Conservation (phyloP, 169 alveolate genomes). For the Plasmodium ovale region DNA sequence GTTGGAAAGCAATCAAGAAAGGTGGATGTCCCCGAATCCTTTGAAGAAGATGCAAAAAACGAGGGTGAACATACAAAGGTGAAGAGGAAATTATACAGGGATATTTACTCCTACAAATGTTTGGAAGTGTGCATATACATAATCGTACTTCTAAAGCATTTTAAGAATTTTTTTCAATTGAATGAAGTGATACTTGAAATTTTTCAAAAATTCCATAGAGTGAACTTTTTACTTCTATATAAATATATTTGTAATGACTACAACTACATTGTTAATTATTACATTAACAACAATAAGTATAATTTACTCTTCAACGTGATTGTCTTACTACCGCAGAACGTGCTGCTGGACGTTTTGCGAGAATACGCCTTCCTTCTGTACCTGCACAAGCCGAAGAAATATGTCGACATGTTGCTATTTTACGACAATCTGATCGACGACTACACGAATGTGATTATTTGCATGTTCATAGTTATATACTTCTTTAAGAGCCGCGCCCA, state of each 20-base stretch:
- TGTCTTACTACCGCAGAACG: constrained; percentile 59
- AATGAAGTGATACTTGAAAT: constrained; percentile 70
- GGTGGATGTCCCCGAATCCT: too few relatives aligned
- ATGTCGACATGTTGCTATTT: constrained; percentile 43
- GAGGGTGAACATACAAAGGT: not conserved
- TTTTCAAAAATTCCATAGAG: constrained; percentile 25
- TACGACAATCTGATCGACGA: constrained; percentile 72
- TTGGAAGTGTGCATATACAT: constrained; percentile 63
- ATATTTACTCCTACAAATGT: constrained; percentile 65
- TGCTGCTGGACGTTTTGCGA: constrained; percentile 47
- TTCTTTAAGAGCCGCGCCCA: constrained; percentile 21
- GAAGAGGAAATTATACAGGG: constrained; percentile 37
- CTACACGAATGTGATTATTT: constrained; percentile 41
- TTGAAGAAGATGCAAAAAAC: not conserved
- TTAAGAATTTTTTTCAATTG: constrained; percentile 63
- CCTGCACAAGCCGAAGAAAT: constrained; percentile 61
- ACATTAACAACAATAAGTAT: constrained; percentile 65
- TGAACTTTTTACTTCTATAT: constrained; percentile 48
- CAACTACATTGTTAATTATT: constrained; percentile 53
- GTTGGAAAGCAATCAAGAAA: not conserved
- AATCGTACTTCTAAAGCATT: constrained; percentile 63
- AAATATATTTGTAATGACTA: constrained; percentile 72
- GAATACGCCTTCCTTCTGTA: constrained; percentile 63
- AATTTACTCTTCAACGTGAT: constrained; percentile 46
- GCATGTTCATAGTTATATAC: constrained; percentile 58